phyloP scores from a whole-genome alignment of 129 eudicot species.

The Centrapalus pauciflorus region DNA sequence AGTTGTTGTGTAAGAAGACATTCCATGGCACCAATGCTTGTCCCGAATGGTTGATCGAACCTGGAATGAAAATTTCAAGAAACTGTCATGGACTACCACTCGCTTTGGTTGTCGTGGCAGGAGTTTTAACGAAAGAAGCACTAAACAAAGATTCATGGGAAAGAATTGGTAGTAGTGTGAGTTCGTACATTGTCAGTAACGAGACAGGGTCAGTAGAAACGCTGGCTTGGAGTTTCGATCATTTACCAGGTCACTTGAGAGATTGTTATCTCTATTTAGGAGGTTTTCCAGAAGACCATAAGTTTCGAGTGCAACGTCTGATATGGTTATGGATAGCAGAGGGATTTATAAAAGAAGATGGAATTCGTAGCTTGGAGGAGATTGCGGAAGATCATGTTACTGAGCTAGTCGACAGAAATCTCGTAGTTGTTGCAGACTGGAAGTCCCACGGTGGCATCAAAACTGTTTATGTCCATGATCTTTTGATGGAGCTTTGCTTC shows the following conservation, averaged over 20 bases:
- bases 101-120: constrained; percentile 17
- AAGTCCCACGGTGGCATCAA: too few relatives aligned
- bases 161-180: neutral
- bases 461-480: too few relatives aligned
- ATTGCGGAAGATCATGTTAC: constrained; percentile 19
- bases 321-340: constrained; percentile 27
- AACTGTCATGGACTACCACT: constrained; percentile 26
- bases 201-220: neutral
- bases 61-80: constrained; percentile 7
- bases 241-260: constrained; percentile 15
- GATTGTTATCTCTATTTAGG: constrained; percentile 25
- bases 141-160: too few relatives aligned
- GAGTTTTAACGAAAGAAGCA: constrained; percentile 11
- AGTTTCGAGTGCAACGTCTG: constrained; percentile 6
- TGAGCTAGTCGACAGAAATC: too few relatives aligned
- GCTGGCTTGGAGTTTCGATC: too few relatives aligned
- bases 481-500: too few relatives aligned
- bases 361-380: neutral
- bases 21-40: neutral
- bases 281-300: constrained; percentile 16
- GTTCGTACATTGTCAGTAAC: neutral
- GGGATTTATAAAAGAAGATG: constrained; percentile 17
- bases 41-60: neutral
- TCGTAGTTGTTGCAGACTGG: too few relatives aligned
- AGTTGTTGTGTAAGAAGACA: constrained; percentile 1